These are phyloP conservation scores for Triangularia setosa DNA, from an alignment of 2,329 filamentous ascomycete genomes.

Conservation along the genomic window DNA sequence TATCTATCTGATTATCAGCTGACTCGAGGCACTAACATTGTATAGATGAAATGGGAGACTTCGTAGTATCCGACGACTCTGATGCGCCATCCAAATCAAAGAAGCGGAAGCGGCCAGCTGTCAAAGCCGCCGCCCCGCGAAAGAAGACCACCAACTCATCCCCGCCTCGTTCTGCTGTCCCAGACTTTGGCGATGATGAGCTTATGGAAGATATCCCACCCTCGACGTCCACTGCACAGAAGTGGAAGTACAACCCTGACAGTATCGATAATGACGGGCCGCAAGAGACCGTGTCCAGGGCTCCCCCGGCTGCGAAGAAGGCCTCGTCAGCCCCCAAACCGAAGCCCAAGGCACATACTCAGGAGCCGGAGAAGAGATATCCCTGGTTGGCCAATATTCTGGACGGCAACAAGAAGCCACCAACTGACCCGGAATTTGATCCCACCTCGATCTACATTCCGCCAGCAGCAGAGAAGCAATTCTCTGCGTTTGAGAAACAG, in stretches of 20 bases:
- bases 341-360: slow-evolving; percentile 70
- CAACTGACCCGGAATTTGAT: slow-evolving; percentile 83
- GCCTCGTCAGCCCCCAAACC: slow-evolving; percentile 32
- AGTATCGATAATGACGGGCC: slow-evolving; percentile 33
- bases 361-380: slow-evolving; percentile 82
- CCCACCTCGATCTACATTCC: slow-evolving; percentile 89
- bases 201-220: slow-evolving; percentile 52
- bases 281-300: slow-evolving; percentile 25
- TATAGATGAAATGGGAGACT: slow-evolving; percentile 75
- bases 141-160: slow-evolving; percentile 60
- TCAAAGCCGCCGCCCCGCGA: slow-evolving; percentile 49
- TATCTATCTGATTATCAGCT: not conserved
- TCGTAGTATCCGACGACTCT: slow-evolving; percentile 82
- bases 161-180: slow-evolving; percentile 28
- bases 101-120: slow-evolving; percentile 68
- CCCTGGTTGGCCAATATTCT: slow-evolving; percentile 81
- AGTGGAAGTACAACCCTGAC: slow-evolving; percentile 68
- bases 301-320: slow-evolving; percentile 20
- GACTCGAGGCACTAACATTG: not conserved
- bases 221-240: slow-evolving; percentile 68
- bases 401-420: slow-evolving; percentile 78
- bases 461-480: slow-evolving; percentile 70
- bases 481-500: slow-evolving; percentile 94
- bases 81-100: slow-evolving; percentile 61
- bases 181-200: slow-evolving; percentile 46